A percentile compares a stretch with the other conserved stretches of the same genome.
Conservation (phyloP, 2,329 filamentous ascomycete genomes). For the Claviceps digitariae region DNA sequence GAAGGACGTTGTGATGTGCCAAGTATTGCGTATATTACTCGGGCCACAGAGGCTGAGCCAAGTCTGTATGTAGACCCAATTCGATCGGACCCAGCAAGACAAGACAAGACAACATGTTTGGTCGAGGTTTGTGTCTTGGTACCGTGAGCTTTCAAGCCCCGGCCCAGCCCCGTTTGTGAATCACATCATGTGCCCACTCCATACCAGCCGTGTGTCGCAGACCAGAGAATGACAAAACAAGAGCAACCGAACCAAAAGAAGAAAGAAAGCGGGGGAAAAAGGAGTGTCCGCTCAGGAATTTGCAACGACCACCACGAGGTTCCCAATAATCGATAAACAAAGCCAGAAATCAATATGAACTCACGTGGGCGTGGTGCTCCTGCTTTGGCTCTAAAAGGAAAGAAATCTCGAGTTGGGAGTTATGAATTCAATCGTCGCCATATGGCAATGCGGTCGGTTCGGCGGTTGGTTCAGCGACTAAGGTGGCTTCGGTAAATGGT, state of each 20-base stretch:
- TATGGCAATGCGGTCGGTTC: background rate
- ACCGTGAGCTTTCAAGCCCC: background rate
- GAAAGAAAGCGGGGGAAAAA: background rate
- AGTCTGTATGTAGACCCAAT: background rate
- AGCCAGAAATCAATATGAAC: background rate
- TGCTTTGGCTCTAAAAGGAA: background rate
- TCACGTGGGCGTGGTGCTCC: background rate
- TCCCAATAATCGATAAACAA: background rate
- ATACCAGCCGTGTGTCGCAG: constrained; percentile 6
- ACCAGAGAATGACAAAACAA: constrained; percentile 3
- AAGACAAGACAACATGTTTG: too few species aligned
- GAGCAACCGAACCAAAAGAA: constrained; percentile 1
- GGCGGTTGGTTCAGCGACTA: background rate
- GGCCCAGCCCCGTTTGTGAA: background rate
- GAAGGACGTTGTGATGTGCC: background rate
- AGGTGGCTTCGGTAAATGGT: background rate
- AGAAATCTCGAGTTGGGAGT: background rate
- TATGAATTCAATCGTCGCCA: background rate
- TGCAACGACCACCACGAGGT: background rate
- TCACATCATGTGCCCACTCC: background rate
- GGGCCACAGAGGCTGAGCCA: background rate
- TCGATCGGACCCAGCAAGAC: too few species aligned
- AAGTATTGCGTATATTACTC: background rate
- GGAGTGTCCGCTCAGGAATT: too few species aligned
- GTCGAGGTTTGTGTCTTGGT: background rate